These are phyloP conservation scores for Stagonosporopsis chrysanthemi DNA, from an alignment of 2,329 filamentous ascomycete genomes.

Conservation along the genomic window DNA sequence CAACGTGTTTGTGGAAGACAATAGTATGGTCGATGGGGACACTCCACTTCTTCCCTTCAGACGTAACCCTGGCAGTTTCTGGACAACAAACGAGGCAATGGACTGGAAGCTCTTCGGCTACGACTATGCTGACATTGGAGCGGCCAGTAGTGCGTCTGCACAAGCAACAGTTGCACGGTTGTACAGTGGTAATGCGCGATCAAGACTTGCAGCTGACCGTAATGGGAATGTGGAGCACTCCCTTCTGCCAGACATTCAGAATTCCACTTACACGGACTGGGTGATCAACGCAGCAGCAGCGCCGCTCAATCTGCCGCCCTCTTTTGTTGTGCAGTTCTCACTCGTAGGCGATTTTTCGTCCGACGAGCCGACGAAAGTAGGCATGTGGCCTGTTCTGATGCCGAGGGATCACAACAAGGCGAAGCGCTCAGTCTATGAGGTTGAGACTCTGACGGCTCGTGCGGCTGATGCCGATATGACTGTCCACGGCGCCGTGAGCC, in stretches of 20 bases:
- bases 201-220: slow-evolving; percentile 1
- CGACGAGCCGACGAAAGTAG: slow-evolving; percentile 28
- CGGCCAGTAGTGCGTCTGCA: slow-evolving; percentile 31
- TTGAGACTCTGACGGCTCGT: slow-evolving; percentile 55
- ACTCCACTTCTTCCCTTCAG: slow-evolving; percentile 52
- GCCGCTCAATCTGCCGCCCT: slow-evolving; percentile 17
- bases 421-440: slow-evolving; percentile 56
- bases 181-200: slow-evolving; percentile 31
- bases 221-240: not conserved
- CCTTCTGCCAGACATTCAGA: not conserved
- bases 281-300: slow-evolving; percentile 26
- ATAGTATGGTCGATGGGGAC: slow-evolving; percentile 55
- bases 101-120: slow-evolving; percentile 41
- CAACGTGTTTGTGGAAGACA: slow-evolving; percentile 51
- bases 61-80: slow-evolving; percentile 33
- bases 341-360: slow-evolving; percentile 28
- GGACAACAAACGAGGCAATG: slow-evolving; percentile 39
- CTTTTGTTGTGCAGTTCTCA: slow-evolving; percentile 35
- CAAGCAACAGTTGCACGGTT: slow-evolving; percentile 28
- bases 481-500: slow-evolving; percentile 27
- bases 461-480: slow-evolving; percentile 14
- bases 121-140: slow-evolving; percentile 45
- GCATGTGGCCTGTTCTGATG: slow-evolving; percentile 38
- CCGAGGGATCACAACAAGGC: slow-evolving; percentile 14
- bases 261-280: slow-evolving; percentile 38